Evolutionary conservation across 2,329 filamentous ascomycete species (phyloP), one percentile per base, ranked within the genome.

Genomic region (Sporothrix pallida): DNA sequence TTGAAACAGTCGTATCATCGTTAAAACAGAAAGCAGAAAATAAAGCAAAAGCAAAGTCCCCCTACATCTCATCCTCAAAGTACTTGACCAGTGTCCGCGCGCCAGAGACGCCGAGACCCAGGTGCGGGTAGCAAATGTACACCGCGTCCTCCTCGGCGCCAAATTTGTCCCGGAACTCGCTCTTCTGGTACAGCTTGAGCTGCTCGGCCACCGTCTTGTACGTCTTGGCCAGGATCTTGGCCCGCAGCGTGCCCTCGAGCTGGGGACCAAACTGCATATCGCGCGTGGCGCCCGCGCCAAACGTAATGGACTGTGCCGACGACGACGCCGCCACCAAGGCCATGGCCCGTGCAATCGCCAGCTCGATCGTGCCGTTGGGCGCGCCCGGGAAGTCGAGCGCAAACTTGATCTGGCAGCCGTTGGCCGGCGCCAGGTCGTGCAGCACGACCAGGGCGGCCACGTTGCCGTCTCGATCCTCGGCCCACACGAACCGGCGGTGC

Each of bases 351-450:
- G 92, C 89, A 78, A 97, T 92, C 56, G 96, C 88, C 56, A 91
- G 88, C 83, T 98, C 95, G 76, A 97, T 97, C 48, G 93, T 91
- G 65, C 95, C 95, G 62, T 90, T 93, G n/a, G 95, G 92, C 0
- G 94, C 89, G 37, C 89, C 90, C 0, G 94, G 95, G 86, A 98
- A 97, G 82, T 98, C 94, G 72, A 98, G 89, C n/a, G 92, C 93
- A 86, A 96, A 97, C 85, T 98, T 98, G 80, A 97, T 91, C 84
- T 98, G 95, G 90, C 94, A 97, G 72, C 95, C 95, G 80, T 97
- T 89, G 50, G 89, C 86, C 1, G 94, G 93, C 3, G 92, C 89
- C 42, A 98, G 89, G 81, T 94, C 92, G 71, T 93, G 92, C 78
- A 98, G 86, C 9, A 95, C 91, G n/a, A 95, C 91, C 74, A 98